Evolutionary conservation across 192 early-diverging fungal genomes (phyloP), one percentile per base, ranked within the genome.

Genomic region (Linnemannia exigua): DNA sequence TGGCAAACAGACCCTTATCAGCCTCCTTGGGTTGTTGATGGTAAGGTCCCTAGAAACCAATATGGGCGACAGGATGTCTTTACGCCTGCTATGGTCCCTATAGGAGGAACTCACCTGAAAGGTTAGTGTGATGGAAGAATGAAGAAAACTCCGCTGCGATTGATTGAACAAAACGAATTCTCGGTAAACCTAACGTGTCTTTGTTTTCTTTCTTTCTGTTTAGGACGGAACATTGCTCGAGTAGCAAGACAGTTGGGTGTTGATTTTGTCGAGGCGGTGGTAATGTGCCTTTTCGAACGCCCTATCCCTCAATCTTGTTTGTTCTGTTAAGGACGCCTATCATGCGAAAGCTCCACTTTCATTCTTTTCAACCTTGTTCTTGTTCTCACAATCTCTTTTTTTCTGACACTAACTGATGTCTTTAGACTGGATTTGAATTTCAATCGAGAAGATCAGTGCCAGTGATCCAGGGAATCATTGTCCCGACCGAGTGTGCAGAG

Each of bases 21-120:
- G 33, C 88, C 96, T n/a, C 84, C 75, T 78, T 84, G 76, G 47
- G 67, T 76, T 0, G 54, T 87, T 33, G 81, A 96, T 92, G 97
- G 97, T 14, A 91, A 82, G 36, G 93, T 99, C 20, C 96, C 97
- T 12, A 90, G 93, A 66, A 97, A 97, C 86, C 72, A 83, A 14
- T 98, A 93, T 87, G 97, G 97, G 12, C 92, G 95, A 79, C 87
- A 98, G 48, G 96, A 99, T 80, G 75, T 99, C 44, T 97, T 97
- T 85, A 93, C 94, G 15, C 83, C 91, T 6, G 88, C 87, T 14
- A 99, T 99, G 98, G 88, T 97, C 67, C 98, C 98, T 8, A 75
- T 84, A 5, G 97, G 96, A 36, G 93, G 91, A 22, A 92, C 91
- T 3, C 96, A 97, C 89, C 79, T 98, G 20, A 84, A 88, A 67